Evolutionary conservation across 1,284 basidiomycete species (phyloP).

Genomic region (Ceratobasidium sp.): DNA sequence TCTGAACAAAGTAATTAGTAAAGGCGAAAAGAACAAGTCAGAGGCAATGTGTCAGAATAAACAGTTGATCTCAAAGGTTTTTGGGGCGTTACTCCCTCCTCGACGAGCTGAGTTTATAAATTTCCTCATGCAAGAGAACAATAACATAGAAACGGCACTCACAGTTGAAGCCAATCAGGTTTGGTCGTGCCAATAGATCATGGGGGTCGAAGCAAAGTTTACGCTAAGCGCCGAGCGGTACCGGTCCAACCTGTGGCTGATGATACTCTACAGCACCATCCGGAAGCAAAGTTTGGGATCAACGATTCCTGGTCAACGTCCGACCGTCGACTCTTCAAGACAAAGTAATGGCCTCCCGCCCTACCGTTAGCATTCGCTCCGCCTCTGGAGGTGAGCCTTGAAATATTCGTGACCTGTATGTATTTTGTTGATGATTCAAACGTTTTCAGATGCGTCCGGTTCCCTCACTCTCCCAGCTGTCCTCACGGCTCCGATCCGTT

Average conservation of each 20-base stretch:
- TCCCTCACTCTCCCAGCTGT: constrained; percentile 96
- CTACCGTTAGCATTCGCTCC: constrained; percentile 86
- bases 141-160: background rate
- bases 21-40: background rate
- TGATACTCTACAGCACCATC: constrained; percentile 25
- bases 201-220: constrained; percentile 9
- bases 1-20: background rate
- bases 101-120: constrained; percentile 50
- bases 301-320: constrained; percentile 32
- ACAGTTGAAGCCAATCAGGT: background rate
- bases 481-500: constrained; percentile 97
- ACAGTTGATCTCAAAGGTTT: constrained; percentile 45
- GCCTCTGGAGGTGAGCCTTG: constrained; percentile 73
- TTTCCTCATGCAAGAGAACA: constrained; percentile 36
- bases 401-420: background rate
- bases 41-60: constrained; percentile 36
- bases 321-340: constrained; percentile 52
- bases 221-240: constrained; percentile 22
- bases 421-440: background rate
- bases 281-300: constrained; percentile 40
- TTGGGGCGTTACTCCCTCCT: constrained; percentile 50
- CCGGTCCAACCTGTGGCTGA: background rate
- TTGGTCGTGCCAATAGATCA: too few relatives aligned
- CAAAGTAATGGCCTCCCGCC: constrained; percentile 84
- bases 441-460: constrained; percentile 78